A percentile compares a stretch with the other conserved stretches of the same genome.
Conservation (phyloP, 2,329 filamentous ascomycete genomes). For the Waltergamsia citrina region DNA sequence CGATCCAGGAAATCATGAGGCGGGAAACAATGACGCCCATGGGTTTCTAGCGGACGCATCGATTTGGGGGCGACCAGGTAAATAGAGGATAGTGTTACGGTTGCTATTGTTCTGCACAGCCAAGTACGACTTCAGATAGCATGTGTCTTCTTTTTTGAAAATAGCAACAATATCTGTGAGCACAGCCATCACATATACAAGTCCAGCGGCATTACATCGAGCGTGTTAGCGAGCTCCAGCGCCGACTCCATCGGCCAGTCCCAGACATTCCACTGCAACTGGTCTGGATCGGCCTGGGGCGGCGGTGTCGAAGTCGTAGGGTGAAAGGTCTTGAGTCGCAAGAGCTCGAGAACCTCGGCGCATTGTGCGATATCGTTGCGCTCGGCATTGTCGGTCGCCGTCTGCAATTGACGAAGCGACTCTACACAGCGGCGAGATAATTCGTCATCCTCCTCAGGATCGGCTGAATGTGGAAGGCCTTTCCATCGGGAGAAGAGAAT, state of each 20-base stretch:
- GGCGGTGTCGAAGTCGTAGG: constrained; percentile 2
- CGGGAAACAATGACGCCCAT: constrained; percentile 3
- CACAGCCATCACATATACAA: constrained; percentile 1
- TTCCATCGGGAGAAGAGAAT: constrained; percentile 14
- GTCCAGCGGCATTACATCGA: constrained; percentile 13
- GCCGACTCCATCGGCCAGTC: constrained; percentile 16
- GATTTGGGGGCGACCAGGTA: neutral
- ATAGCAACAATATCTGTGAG: neutral
- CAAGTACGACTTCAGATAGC: too few relatives aligned
- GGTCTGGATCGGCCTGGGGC: constrained; percentile 6
- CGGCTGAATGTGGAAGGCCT: constrained; percentile 5
- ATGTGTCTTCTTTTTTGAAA: neutral
- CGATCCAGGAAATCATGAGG: neutral
- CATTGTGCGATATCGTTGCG: constrained; percentile 8
- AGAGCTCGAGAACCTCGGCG: constrained; percentile 11
- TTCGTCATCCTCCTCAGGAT: constrained; percentile 7
- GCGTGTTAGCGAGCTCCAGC: constrained; percentile 12
- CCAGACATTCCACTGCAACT: constrained; percentile 15
- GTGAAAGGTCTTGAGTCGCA: constrained; percentile 11
- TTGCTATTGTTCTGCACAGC: too few relatives aligned
- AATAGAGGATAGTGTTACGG: neutral
- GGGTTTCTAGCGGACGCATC: neutral
- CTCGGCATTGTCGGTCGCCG: constrained; percentile 7
- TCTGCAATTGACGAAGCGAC: constrained; percentile 6
- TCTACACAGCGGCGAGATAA: constrained; percentile 8